Conservation (phyloP, 768 basidiomycete species). For the Scleroderma citrinum region DNA sequence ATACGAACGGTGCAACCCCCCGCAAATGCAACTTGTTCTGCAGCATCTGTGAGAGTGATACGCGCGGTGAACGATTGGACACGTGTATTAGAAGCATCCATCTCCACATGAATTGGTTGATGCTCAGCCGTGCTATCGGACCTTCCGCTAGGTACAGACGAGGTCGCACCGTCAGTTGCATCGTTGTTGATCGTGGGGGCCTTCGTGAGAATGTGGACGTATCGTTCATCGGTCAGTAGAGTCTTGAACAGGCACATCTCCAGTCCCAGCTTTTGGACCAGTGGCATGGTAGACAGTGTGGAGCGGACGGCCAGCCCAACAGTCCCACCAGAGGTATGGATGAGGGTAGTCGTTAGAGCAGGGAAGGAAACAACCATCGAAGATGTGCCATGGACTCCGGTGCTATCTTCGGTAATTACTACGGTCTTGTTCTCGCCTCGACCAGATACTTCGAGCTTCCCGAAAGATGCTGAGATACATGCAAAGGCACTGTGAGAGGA, state of each 20-base stretch:
- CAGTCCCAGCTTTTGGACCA: background rate
- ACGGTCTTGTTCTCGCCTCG: conserved; percentile 14
- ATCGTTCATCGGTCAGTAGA: conserved; percentile 11
- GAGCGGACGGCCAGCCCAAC: conserved; percentile 18
- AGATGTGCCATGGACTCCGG: conserved; percentile 12
- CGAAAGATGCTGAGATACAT: conserved; percentile 16
- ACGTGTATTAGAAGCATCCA: conserved; percentile 11
- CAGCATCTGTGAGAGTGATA: conserved; percentile 19
- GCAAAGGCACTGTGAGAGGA: conserved; percentile 14
- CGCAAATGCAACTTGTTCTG: conserved; percentile 11
- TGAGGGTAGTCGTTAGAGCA: conserved; percentile 11
- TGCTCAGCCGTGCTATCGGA: conserved; percentile 12
- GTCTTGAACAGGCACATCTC: conserved; percentile 15
- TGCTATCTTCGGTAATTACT: conserved; percentile 13
- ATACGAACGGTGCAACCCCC: conserved; percentile 16
- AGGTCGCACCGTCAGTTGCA: conserved; percentile 6
- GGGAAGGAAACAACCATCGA: conserved; percentile 23
- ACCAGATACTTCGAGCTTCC: conserved; percentile 14
- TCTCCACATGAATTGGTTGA: conserved; percentile 8
- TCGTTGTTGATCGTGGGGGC: conserved; percentile 9
- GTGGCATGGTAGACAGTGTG: background rate
- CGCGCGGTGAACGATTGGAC: conserved; percentile 16
- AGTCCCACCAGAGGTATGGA: conserved; percentile 7
- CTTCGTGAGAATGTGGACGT: conserved; percentile 21
- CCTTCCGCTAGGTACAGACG: background rate